Conservation (phyloP, 2,329 filamentous ascomycete species). For the Penicillium fuscoglaucum region DNA sequence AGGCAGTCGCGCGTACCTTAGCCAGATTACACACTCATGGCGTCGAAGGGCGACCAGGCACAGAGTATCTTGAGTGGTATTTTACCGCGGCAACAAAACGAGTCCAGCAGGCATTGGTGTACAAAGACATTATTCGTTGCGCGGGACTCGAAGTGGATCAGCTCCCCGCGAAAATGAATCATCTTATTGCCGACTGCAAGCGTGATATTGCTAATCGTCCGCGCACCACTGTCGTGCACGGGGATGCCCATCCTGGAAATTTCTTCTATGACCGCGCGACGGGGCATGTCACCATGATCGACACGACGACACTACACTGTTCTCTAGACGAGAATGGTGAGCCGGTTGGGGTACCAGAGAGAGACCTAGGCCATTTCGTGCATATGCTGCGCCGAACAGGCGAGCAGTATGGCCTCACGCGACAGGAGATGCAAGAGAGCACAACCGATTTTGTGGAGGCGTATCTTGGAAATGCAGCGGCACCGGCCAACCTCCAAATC, state of each 20-base stretch:
- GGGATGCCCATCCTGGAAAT: conserved; percentile 3
- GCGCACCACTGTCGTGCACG: neutral
- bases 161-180: neutral
- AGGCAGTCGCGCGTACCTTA: neutral
- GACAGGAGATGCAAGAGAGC: conserved; percentile 1
- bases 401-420: neutral
- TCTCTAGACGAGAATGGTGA: conserved; percentile 2
- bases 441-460: neutral
- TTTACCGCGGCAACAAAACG: conserved; percentile 1
- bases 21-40: conserved; percentile 1
- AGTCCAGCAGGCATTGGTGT: neutral
- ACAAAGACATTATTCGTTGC: neutral
- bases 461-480: conserved; percentile 1
- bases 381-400: conserved; percentile 1
- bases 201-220: neutral
- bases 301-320: conserved; percentile 1
- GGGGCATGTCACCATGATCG: conserved; percentile 1
- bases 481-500: neutral
- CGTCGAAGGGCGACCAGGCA: neutral
- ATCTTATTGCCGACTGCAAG: conserved; percentile 1
- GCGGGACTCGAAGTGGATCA: neutral
- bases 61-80: conserved; percentile 2
- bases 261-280: conserved; percentile 1
- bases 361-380: conserved; percentile 1
- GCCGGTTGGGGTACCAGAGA: neutral